phyloP scores from a whole-genome alignment of 106 monocot species.

The Platanthera zijinensis region DNA sequence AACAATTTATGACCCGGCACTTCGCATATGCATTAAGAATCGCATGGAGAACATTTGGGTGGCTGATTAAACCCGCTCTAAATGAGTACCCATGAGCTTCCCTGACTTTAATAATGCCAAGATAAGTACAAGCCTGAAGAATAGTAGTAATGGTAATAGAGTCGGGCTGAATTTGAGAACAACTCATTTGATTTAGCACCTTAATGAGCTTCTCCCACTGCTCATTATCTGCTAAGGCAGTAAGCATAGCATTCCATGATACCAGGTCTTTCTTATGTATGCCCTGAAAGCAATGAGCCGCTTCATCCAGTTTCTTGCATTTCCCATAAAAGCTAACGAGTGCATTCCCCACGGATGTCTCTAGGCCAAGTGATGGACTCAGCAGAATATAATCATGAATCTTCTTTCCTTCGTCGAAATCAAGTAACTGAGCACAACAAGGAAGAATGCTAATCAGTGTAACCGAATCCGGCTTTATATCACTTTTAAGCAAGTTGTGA shows the following conservation, averaged over 20 bases:
- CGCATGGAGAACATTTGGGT: constrained; percentile 36
- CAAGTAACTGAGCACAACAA: constrained; percentile 32
- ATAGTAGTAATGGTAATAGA: constrained; percentile 39
- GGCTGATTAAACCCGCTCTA: constrained; percentile 18
- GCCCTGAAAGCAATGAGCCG: constrained; percentile 22
- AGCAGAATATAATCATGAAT: constrained; percentile 42
- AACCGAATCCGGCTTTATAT: constrained; percentile 35
- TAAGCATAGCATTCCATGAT: constrained; percentile 74
- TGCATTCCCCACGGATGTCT: constrained; percentile 56
- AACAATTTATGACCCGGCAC: constrained; percentile 23
- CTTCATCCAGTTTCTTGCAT: constrained; percentile 38
- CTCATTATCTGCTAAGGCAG: constrained; percentile 32
- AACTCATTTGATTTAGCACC: constrained; percentile 33
- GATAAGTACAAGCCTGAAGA: constrained; percentile 34
- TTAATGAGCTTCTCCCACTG: constrained; percentile 22
- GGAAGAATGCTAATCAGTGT: constrained; percentile 46
- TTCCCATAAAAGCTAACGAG: constrained; percentile 63
- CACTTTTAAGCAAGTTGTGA: constrained; percentile 27
- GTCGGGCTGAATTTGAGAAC: constrained; percentile 27
- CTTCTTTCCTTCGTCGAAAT: constrained; percentile 44
- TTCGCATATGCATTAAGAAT: constrained; percentile 51
- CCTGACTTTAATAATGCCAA: constrained; percentile 26
- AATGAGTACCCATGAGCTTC: constrained; percentile 61
- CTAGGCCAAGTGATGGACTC: constrained; percentile 19
- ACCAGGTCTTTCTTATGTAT: constrained; percentile 36